These are phyloP conservation scores for Mycena latifolia DNA, from an alignment of 768 basidiomycete genomes.

Conservation along the genomic window DNA sequence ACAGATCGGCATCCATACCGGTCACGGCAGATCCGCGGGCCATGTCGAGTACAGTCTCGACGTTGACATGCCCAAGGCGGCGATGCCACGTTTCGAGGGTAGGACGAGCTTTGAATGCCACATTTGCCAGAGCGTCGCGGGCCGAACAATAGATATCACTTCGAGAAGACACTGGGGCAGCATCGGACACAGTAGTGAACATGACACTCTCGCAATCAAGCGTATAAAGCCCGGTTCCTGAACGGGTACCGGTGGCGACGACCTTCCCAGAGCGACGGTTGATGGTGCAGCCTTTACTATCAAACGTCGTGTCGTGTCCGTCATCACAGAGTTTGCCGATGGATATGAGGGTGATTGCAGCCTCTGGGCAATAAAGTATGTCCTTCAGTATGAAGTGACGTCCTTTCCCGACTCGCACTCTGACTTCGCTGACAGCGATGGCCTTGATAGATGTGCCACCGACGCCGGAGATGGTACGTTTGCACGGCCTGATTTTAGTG, in stretches of 20 bases:
- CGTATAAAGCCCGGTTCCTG: not conserved
- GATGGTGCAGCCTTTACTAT: not conserved
- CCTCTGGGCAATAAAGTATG: conserved; percentile 7
- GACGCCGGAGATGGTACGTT: not conserved
- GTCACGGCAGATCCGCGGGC: not conserved
- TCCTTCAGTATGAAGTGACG: conserved; percentile 13
- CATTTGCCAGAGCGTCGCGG: not conserved
- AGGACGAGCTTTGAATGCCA: not conserved
- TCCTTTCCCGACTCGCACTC: not conserved
- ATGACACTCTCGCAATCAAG: not conserved
- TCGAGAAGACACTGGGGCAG: not conserved
- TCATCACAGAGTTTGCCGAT: conserved; percentile 15
- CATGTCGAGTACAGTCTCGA: conserved; percentile 7
- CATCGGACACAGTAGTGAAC: not conserved
- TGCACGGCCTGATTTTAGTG: conserved; percentile 9
- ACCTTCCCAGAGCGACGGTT: not conserved
- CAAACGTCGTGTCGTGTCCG: not conserved
- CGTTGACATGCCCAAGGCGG: conserved; percentile 7
- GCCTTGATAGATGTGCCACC: conserved; percentile 10
- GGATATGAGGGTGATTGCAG: conserved; percentile 3
- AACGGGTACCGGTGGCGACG: not conserved
- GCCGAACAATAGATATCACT: not conserved
- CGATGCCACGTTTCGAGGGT: conserved; percentile 6
- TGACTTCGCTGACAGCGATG: not conserved
- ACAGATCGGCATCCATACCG: conserved; percentile 6